Evolutionary conservation across 1,139 yeast species (phyloP).

Genomic region (Fermentozyma sake): DNA sequence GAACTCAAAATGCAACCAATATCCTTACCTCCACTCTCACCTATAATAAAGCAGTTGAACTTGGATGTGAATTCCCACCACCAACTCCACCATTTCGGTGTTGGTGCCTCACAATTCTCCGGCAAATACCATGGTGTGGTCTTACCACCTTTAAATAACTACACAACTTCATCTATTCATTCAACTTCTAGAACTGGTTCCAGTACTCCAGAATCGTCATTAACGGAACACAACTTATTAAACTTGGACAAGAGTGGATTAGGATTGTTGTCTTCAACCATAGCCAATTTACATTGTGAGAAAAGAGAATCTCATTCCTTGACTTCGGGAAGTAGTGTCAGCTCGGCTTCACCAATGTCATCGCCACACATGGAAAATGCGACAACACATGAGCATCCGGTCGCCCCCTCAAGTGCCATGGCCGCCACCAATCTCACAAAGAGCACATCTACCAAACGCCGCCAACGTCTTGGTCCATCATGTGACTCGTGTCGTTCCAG

Average conservation of each 20-base stretch:
- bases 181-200: slow-evolving; percentile 1
- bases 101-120: neutral
- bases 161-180: slow-evolving; percentile 2
- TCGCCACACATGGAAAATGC: slow-evolving; percentile 7
- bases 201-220: slow-evolving; percentile 2
- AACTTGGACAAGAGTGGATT: slow-evolving; percentile 11
- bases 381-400: slow-evolving; percentile 1
- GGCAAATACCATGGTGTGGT: slow-evolving; percentile 1
- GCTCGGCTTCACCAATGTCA: slow-evolving; percentile 8
- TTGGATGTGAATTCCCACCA: neutral
- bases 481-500: slow-evolving; percentile 71
- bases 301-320: too few relatives aligned
- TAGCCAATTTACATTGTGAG: too few relatives aligned
- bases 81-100: neutral
- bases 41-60: slow-evolving; percentile 8
- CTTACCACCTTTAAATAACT: slow-evolving; percentile 2
- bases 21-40: slow-evolving; percentile 12
- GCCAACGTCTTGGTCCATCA: slow-evolving; percentile 72
- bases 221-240: slow-evolving; percentile 11
- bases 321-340: slow-evolving; percentile 6
- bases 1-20: slow-evolving; percentile 3
- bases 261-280: slow-evolving; percentile 13
- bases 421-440: slow-evolving; percentile 3
- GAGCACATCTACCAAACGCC: too few relatives aligned
- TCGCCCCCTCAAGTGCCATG: neutral